phyloP scores from a whole-genome alignment of 164 flowering plant genomes.

The Malania oleifera region DNA sequence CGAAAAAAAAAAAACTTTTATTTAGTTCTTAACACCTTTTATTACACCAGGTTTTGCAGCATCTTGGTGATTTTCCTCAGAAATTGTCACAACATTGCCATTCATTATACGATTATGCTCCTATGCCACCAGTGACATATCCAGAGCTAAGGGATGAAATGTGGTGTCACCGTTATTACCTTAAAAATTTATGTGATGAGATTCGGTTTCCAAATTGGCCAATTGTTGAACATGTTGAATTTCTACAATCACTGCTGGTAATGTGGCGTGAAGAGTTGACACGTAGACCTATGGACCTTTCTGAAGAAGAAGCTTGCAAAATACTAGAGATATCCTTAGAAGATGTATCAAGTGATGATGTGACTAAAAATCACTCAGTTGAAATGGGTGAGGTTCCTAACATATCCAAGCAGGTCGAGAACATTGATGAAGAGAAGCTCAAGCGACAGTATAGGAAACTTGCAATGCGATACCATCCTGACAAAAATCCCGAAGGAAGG shows the following conservation, averaged over 20 bases:
- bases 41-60: slow-evolving; percentile 77
- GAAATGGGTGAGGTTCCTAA: slow-evolving; percentile 45
- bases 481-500: slow-evolving; percentile 99
- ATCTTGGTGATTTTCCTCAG: slow-evolving; percentile 98
- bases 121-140: slow-evolving; percentile 99
- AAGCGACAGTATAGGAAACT: slow-evolving; percentile 97
- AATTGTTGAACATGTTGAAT: slow-evolving; percentile 98
- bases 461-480: slow-evolving; percentile 97
- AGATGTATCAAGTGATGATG: slow-evolving; percentile 57
- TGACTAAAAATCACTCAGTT: slow-evolving; percentile 19
- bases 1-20: neutral
- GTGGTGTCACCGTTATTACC: slow-evolving; percentile 99
- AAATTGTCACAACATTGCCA: slow-evolving; percentile 96
- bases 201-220: slow-evolving; percentile 98
- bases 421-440: slow-evolving; percentile 96
- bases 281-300: slow-evolving; percentile 97
- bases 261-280: slow-evolving; percentile 99
- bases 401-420: slow-evolving; percentile 75
- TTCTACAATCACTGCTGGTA: slow-evolving; percentile 83
- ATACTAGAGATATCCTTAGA: slow-evolving; percentile 85
- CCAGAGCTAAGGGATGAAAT: slow-evolving; percentile 97
- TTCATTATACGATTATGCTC: slow-evolving; percentile 95
- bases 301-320: slow-evolving; percentile 98
- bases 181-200: slow-evolving; percentile 93
- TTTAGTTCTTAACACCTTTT: slow-evolving; percentile 1